Conservation (phyloP, 1,284 basidiomycete genomes). For the Mycena citricolor region DNA sequence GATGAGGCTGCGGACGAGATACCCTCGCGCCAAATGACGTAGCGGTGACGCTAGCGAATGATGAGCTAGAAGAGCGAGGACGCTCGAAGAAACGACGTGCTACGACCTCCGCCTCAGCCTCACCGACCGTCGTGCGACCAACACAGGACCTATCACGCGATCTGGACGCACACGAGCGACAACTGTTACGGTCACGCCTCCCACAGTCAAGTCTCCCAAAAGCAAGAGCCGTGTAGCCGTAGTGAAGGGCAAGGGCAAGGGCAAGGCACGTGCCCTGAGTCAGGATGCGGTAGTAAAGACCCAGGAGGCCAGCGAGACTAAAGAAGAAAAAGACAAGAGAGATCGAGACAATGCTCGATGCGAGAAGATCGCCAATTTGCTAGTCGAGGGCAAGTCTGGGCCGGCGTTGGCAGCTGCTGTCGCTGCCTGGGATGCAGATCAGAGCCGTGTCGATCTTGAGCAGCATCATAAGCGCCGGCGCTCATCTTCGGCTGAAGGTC, state of each 20-base stretch:
- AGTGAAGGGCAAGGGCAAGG: conserved; percentile 7
- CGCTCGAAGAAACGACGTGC: neutral
- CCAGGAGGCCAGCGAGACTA: no score
- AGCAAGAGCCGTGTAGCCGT: neutral
- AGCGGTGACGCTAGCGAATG: neutral
- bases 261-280: conserved; percentile 7
- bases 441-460: no score
- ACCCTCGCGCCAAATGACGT: no score
- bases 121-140: no score
- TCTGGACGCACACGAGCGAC: no score
- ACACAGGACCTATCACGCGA: no score
- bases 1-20: neutral
- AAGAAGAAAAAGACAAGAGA: no score
- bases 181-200: no score
- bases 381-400: conserved; percentile 20
- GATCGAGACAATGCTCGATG: conserved; percentile 14
- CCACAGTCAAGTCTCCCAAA: no score
- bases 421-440: conserved; percentile 21
- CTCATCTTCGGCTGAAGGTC: no score
- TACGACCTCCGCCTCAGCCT: no score
- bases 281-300: neutral
- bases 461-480: no score
- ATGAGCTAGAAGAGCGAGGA: neutral
- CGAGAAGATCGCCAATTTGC: conserved; percentile 16
- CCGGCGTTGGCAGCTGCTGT: conserved; percentile 15